These are phyloP conservation scores for Neoscytalidium dimidiatum DNA, from an alignment of 2,329 filamentous ascomycete genomes.

Conservation along the genomic window DNA sequence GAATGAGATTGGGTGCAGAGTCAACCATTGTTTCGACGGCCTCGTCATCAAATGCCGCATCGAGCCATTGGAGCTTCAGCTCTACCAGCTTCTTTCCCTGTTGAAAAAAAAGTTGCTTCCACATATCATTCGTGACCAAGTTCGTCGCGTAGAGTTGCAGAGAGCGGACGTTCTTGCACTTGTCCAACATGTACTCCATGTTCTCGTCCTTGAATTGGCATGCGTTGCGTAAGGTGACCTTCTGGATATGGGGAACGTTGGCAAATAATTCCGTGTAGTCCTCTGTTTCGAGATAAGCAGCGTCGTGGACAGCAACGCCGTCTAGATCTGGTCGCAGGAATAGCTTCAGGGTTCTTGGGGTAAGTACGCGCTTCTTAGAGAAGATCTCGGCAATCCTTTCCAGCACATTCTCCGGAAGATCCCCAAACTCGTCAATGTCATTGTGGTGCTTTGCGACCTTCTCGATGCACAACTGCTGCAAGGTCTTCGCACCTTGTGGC, in stretches of 20 bases:
- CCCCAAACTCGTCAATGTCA: conserved; percentile 66
- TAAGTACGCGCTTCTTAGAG: conserved; percentile 63
- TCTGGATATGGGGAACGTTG: conserved; percentile 66
- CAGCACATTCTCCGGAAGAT: conserved; percentile 59
- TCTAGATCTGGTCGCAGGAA: conserved; percentile 56
- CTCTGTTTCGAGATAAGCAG: conserved; percentile 66
- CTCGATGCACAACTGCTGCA: conserved; percentile 66
- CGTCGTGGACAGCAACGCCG: conserved; percentile 62
- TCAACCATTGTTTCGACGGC: conserved; percentile 63
- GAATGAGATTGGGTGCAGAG: conserved; percentile 67
- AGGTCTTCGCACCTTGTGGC: conserved; percentile 64
- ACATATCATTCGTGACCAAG: conserved; percentile 74
- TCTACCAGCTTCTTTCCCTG: conserved; percentile 67
- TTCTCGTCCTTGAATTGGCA: conserved; percentile 88
- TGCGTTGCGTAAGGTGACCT: conserved; percentile 77
- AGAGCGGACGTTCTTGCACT: conserved; percentile 67
- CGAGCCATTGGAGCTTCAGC: conserved; percentile 80
- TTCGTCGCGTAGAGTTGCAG: conserved; percentile 84
- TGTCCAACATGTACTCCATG: conserved; percentile 76
- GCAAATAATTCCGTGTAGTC: conserved; percentile 84
- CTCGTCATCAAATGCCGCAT: conserved; percentile 76
- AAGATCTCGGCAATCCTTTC: conserved; percentile 64
- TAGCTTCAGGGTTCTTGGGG: conserved; percentile 50
- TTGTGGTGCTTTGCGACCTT: conserved; percentile 65
- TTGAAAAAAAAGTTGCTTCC: conserved; percentile 67